Conservation (phyloP, 2,329 filamentous ascomycete species). For the Aspergillus pseudoterreus region DNA sequence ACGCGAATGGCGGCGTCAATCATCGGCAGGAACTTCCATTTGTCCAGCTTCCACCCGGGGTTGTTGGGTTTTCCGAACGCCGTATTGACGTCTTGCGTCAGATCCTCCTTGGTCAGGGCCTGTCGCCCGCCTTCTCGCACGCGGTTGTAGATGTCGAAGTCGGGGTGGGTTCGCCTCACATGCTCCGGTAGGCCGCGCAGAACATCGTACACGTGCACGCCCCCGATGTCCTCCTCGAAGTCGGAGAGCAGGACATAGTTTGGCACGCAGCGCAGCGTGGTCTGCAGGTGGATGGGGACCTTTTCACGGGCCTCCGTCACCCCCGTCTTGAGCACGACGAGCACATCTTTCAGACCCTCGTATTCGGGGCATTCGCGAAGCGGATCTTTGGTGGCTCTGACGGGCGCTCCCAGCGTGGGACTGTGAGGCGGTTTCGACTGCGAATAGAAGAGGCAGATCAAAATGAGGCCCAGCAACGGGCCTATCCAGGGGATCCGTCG, state of each 20-base stretch:
- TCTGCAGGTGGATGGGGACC: conserved; percentile 52
- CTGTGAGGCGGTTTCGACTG: background rate
- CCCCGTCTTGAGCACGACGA: conserved; percentile 58
- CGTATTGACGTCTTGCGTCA: conserved; percentile 28
- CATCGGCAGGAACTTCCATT: conserved; percentile 56
- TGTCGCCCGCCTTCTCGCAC: conserved; percentile 40
- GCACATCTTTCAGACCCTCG: conserved; percentile 47
- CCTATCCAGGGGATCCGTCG: conserved; percentile 1
- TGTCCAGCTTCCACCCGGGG: conserved; percentile 50
- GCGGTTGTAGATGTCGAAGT: conserved; percentile 49
- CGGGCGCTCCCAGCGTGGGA: background rate
- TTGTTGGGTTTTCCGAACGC: conserved; percentile 39
- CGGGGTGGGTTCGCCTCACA: conserved; percentile 35
- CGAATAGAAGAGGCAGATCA: background rate
- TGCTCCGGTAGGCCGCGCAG: conserved; percentile 43
- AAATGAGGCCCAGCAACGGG: background rate
- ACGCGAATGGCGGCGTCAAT: conserved; percentile 44
- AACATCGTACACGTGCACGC: conserved; percentile 49
- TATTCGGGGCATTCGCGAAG: conserved; percentile 24
- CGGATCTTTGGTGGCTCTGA: background rate
- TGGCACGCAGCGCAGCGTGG: conserved; percentile 53
- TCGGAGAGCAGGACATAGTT: conserved; percentile 58
- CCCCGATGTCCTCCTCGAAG: conserved; percentile 50
- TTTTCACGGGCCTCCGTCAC: conserved; percentile 55
- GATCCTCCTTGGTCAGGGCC: conserved; percentile 31